phyloP scores from a whole-genome alignment of 2,329 filamentous ascomycete genomes.

The Pseudogymnoascus sp. region DNA sequence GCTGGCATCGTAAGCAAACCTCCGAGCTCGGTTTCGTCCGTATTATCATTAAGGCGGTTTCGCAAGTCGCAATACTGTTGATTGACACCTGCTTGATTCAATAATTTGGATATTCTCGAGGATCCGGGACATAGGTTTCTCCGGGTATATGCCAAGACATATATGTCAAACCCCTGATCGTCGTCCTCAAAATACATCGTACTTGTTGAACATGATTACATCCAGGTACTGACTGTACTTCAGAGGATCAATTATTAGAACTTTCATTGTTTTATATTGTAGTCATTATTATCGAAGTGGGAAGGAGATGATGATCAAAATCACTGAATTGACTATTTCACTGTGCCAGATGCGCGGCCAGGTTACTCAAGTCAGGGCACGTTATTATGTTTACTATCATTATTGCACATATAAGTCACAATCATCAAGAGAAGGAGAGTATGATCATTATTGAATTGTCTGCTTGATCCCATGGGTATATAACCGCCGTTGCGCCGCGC shows the following conservation, averaged over 20 bases:
- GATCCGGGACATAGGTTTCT: background rate
- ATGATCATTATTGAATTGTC: background rate
- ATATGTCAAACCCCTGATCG: background rate
- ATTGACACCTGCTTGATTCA: background rate
- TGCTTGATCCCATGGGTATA: background rate
- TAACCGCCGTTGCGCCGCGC: background rate
- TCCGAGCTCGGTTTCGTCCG: slow-evolving; percentile 18
- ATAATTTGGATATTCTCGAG: slow-evolving; percentile 6
- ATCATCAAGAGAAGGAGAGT: background rate
- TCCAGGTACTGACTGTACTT: background rate
- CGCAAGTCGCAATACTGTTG: background rate
- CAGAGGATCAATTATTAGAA: background rate
- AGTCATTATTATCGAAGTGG: background rate
- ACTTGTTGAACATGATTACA: background rate
- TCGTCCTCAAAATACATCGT: background rate
- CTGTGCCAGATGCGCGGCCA: too few species aligned
- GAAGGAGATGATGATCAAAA: background rate
- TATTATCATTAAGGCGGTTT: slow-evolving; percentile 27
- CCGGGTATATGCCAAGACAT: background rate
- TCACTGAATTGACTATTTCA: background rate
- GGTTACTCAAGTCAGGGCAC: background rate
- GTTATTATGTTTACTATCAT: background rate
- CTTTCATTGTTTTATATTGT: background rate
- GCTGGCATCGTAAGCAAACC: slow-evolving; percentile 27
- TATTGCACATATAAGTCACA: slow-evolving; percentile 1